Evolutionary conservation across 2,329 filamentous ascomycete species (phyloP), one percentile per base, ranked within the genome.

Genomic region (Thielaviopsis musarum): DNA sequence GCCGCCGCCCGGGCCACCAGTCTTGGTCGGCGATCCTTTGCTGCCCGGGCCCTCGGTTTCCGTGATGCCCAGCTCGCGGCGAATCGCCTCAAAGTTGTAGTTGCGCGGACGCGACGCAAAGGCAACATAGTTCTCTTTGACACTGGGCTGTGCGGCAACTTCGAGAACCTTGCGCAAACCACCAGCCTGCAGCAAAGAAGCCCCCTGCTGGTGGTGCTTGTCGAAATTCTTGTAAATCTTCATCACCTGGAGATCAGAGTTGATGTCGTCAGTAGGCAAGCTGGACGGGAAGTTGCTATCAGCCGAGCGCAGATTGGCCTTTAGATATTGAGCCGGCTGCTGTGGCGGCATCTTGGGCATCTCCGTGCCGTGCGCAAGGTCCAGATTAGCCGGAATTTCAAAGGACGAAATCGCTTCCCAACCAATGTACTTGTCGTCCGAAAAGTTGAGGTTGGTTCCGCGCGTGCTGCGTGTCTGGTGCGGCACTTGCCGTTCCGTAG

Each of bases 391-490:
- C 0, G 79, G 77, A 28, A 81, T 71, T 65, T 81, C 78, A 63
- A 83, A 78, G 64, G 79, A 82, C 61, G 76, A 73, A 52, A 84
- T 73, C 22, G 76, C 79, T 66, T 84, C 81, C 28, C 84, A 73
- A 15, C 81, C 82, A 13, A 81, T 71, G 48, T 80, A 71, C 65
- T 76, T 79, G 66, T 80, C 77, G 63, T 83, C 80, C 41, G 77
- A 66, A 62, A 80, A 79, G 65, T 80, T 81, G 58, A 77, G 74
- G 62, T 74, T 73, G 57, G 75, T 71, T n/a, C 73, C 79, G 24
- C 81, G 75, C 21, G 79, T 83, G 69, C 81, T 84, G 52, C 82
- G 74, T 19, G 82, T 85, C 13, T 79, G 79, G 62, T 85, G 81
- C 10, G 82, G 84, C 13, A 78, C 75, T 62, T 81, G 79, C 38